Conservation (phyloP, 139 green algal species). For the Mesostigma viride region DNA sequence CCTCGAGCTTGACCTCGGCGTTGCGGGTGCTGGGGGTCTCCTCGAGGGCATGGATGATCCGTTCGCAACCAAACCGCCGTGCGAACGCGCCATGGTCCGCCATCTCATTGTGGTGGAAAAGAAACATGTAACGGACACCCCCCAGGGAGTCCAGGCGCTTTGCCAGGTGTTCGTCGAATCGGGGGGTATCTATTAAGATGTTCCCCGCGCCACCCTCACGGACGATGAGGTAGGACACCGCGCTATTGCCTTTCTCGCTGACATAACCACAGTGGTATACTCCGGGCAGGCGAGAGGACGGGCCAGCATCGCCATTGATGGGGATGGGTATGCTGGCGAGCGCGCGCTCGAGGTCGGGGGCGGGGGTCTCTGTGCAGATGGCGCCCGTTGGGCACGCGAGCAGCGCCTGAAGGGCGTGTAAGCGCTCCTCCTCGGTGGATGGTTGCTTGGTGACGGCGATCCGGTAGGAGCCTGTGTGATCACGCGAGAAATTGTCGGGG, state of each 20-base stretch:
- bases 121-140: slow-evolving; percentile 23
- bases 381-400: slow-evolving; percentile 21
- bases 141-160: slow-evolving; percentile 13
- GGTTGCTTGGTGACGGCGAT: slow-evolving; percentile 19
- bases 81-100: slow-evolving; percentile 21
- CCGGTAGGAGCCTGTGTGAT: too few relatives aligned
- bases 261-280: slow-evolving; percentile 30
- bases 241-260: slow-evolving; percentile 17
- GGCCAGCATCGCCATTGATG: neutral
- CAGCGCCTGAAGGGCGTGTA: slow-evolving; percentile 18
- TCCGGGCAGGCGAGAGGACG: neutral
- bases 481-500: too few relatives aligned
- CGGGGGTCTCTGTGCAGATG: slow-evolving; percentile 15
- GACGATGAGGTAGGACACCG: too few relatives aligned
- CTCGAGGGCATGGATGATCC: slow-evolving; percentile 17
- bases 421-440: neutral
- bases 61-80: slow-evolving; percentile 11
- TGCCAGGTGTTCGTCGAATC: slow-evolving; percentile 18
- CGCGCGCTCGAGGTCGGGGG: slow-evolving; percentile 10
- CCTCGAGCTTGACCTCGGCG: slow-evolving; percentile 17
- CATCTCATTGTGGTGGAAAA: slow-evolving; percentile 27
- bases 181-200: slow-evolving; percentile 16
- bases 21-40: slow-evolving; percentile 2
- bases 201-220: neutral
- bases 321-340: slow-evolving; percentile 14